Evolutionary conservation across 345 rosid species (phyloP).

Genomic region (Euphorbia peplus): DNA sequence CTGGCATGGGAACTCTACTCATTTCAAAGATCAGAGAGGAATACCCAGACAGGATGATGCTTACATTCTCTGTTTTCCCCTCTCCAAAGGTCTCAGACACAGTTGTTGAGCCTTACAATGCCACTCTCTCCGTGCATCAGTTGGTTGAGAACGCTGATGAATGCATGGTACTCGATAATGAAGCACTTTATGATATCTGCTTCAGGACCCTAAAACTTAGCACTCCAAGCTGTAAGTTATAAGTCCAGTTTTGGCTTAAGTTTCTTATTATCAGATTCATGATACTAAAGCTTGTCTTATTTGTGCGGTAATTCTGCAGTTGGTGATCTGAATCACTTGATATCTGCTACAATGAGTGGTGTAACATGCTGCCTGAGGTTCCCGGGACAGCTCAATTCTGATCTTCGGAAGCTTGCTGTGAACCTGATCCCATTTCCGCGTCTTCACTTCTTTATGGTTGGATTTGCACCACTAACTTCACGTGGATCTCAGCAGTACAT

Average conservation of each 20-base stretch:
- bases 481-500: slow-evolving; percentile 52
- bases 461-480: slow-evolving; percentile 68
- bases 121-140: slow-evolving; percentile 96
- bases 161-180: slow-evolving; percentile 96
- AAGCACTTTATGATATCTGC: slow-evolving; percentile 97
- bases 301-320: slow-evolving; percentile 41
- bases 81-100: slow-evolving; percentile 98
- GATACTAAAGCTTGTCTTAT: neutral
- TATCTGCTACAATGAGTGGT: slow-evolving; percentile 95
- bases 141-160: slow-evolving; percentile 95
- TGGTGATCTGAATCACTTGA: slow-evolving; percentile 94
- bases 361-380: slow-evolving; percentile 95
- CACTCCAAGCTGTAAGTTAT: slow-evolving; percentile 87
- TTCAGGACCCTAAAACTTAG: slow-evolving; percentile 96
- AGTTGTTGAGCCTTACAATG: slow-evolving; percentile 97
- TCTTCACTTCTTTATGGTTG: slow-evolving; percentile 98
- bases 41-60: slow-evolving; percentile 97
- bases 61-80: slow-evolving; percentile 95
- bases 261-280: neutral
- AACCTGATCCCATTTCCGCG: slow-evolving; percentile 96
- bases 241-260: neutral
- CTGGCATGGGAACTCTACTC: slow-evolving; percentile 95
- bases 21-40: slow-evolving; percentile 96
- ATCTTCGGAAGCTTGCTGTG: slow-evolving; percentile 87
- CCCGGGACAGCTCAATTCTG: slow-evolving; percentile 97